Conservation (phyloP, 345 rosid genomes). For the Corchorus olitorius region DNA sequence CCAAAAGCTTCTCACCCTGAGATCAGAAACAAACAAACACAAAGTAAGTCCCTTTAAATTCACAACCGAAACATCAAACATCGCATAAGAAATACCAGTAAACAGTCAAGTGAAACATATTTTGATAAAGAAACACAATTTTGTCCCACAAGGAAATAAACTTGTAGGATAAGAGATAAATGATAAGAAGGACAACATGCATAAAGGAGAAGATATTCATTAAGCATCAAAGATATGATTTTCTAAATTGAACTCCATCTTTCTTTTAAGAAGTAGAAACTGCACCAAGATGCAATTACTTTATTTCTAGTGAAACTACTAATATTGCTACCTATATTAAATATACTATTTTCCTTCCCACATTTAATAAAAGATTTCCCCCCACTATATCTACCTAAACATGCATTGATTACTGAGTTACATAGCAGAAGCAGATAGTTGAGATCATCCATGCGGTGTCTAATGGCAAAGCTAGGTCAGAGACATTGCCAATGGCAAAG, state of each 20-base stretch:
- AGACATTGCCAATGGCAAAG: neutral
- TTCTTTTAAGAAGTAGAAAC: neutral
- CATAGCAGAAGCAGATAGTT: neutral
- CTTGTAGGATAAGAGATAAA: neutral
- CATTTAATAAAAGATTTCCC: neutral
- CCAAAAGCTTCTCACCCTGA: slow-evolving; percentile 97
- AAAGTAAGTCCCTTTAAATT: neutral
- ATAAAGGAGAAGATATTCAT: neutral
- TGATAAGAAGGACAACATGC: neutral
- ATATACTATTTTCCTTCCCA: neutral
- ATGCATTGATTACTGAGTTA: neutral
- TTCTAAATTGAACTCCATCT: neutral
- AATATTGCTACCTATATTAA: neutral
- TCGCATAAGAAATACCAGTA: neutral
- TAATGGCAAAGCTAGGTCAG: neutral
- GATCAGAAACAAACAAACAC: slow-evolving; percentile 30
- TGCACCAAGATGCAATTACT: neutral
- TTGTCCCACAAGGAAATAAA: neutral
- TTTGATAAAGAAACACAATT: neutral
- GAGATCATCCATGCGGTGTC: neutral
- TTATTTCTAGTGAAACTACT: slow-evolving; percentile 11
- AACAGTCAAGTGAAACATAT: neutral
- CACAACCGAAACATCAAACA: neutral
- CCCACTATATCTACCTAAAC: neutral
- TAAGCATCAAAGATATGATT: neutral